Percentiles rank a stretch among this genome's conserved stretches.
Evolutionary conservation across 768 basidiomycete species (phyloP).

Genomic region (Boletus subcaerulescens): DNA sequence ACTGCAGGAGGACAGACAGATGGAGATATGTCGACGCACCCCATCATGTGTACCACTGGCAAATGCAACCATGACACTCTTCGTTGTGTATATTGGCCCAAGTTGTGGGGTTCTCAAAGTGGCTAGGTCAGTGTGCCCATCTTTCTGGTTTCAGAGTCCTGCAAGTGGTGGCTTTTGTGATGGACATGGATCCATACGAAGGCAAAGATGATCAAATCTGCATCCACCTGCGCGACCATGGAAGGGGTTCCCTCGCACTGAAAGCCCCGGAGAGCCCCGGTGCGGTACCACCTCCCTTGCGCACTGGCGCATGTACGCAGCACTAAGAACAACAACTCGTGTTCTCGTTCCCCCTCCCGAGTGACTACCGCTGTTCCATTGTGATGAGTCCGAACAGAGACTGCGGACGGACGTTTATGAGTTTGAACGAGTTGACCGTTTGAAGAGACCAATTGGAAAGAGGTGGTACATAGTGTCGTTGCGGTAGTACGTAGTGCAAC

Average conservation of each 20-base stretch:
- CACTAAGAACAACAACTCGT: no score
- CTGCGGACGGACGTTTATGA: no score
- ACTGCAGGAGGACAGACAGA: conserved; percentile 4
- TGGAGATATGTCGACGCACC: conserved; percentile 18
- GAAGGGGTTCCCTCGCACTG: no score
- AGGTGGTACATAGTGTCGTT: not conserved
- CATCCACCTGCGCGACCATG: no score
- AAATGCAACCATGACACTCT: conserved; percentile 19
- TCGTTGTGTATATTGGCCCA: not conserved
- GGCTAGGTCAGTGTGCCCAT: not conserved
- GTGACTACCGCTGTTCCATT: no score
- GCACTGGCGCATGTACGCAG: no score
- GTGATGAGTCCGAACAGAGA: no score
- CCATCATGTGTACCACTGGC: conserved; percentile 29
- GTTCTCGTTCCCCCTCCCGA: no score
- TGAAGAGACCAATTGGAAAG: no score
- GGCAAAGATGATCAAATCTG: not conserved
- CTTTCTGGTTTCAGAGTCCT: not conserved
- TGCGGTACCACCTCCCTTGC: no score
- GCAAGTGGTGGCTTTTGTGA: not conserved
- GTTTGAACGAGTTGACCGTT: no score
- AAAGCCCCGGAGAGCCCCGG: not conserved
- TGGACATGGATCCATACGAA: not conserved
- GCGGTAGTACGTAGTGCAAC: not conserved
- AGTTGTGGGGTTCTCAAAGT: not conserved